phyloP scores from a whole-genome alignment of 2,329 filamentous ascomycete species.

The Neurospora sp. region DNA sequence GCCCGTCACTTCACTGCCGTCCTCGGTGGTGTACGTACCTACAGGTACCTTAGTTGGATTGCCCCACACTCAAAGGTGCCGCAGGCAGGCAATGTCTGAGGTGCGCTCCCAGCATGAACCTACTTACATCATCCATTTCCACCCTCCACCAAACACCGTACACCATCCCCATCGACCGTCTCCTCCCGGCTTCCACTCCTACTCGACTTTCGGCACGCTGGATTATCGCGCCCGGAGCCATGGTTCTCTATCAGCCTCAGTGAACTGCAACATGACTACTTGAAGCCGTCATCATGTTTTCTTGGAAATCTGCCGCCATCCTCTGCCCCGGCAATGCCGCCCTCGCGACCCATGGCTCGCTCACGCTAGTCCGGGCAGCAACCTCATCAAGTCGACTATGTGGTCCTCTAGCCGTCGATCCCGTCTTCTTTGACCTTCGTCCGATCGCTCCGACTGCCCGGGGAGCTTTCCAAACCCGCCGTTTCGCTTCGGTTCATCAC shows the following conservation, averaged over 20 bases:
- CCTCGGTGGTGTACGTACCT: background rate
- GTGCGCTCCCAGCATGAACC: background rate
- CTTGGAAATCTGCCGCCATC: conserved; percentile 19
- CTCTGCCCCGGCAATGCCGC: conserved; percentile 18
- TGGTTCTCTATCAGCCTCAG: conserved; percentile 4
- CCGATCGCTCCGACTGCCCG: background rate
- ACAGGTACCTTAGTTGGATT: background rate
- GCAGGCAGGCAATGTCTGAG: background rate
- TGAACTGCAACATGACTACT: conserved; percentile 7
- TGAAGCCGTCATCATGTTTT: conserved; percentile 13
- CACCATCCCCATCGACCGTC: background rate
- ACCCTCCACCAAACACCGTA: background rate
- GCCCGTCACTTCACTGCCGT: background rate
- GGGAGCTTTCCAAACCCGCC: conserved; percentile 3
- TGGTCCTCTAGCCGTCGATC: background rate
- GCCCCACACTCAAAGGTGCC: background rate
- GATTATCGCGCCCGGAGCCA: background rate
- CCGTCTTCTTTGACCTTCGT: background rate
- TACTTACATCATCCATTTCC: background rate
- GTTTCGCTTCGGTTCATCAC: conserved; percentile 15
- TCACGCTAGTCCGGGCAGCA: conserved; percentile 2
- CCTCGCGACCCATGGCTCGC: conserved; percentile 11
- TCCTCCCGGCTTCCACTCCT: background rate
- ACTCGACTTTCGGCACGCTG: background rate
- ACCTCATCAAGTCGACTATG: conserved; percentile 13